phyloP scores from a whole-genome alignment of 2,329 filamentous ascomycete species.

The Plenodomus biglobosus region DNA sequence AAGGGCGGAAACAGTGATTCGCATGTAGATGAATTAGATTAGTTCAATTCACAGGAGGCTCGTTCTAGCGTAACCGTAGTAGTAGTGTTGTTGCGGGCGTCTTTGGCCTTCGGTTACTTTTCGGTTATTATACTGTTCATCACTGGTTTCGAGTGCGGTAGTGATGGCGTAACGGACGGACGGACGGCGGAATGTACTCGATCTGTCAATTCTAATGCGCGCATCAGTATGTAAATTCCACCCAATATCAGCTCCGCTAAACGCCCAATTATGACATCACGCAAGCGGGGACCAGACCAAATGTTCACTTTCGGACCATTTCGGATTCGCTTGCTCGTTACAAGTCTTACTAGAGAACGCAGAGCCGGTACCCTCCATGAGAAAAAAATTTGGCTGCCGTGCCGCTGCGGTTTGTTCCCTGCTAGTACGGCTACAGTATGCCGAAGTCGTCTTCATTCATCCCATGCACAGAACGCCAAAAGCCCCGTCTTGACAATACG shows the following conservation, averaged over 20 bases:
- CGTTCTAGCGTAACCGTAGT: no score
- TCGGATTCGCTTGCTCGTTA: constrained; percentile 47
- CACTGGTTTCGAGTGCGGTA: not conserved
- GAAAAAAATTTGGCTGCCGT: constrained; percentile 38
- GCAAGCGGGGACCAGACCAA: constrained; percentile 33
- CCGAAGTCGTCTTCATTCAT: constrained; percentile 44
- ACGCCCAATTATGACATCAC: constrained; percentile 40
- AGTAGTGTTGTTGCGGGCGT: not conserved
- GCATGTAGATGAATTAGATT: not conserved
- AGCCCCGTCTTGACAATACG: constrained; percentile 38
- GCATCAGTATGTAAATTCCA: constrained; percentile 32
- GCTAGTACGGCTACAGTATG: constrained; percentile 46
- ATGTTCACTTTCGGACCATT: constrained; percentile 45
- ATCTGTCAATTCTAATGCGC: constrained; percentile 28
- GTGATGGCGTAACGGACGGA: constrained; percentile 10
- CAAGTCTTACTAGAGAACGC: constrained; percentile 46
- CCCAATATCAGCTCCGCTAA: constrained; percentile 26
- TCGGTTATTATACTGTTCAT: constrained; percentile 7
- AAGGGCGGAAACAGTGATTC: constrained; percentile 21
- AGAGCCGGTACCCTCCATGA: constrained; percentile 44
- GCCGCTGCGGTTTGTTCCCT: constrained; percentile 39
- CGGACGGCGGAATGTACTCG: constrained; percentile 22
- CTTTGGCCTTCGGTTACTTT: not conserved
- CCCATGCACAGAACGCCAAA: constrained; percentile 46
- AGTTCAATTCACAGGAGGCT: no score